A percentile compares a stretch with the other conserved stretches of the same genome.
Conservation (phyloP, 305 asterid species). For the Solanum hybrid region DNA sequence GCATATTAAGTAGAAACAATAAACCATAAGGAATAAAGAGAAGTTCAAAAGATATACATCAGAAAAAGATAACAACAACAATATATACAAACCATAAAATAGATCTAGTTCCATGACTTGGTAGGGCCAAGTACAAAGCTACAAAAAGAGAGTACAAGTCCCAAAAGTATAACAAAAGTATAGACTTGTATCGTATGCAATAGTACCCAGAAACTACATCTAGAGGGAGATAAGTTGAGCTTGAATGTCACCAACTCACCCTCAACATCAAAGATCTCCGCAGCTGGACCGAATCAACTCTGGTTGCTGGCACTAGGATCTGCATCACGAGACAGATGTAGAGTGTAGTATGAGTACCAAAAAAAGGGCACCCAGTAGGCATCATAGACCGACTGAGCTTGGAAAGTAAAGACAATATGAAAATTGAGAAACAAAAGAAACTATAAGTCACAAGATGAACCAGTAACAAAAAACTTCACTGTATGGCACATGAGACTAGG, state of each 20-base stretch:
- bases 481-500: not conserved
- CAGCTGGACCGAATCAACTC: not conserved
- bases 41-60: not conserved
- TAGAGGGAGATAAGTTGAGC: not conserved
- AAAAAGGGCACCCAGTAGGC: not conserved
- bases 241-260: not conserved
- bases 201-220: not conserved
- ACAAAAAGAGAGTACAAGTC: not conserved
- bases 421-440: not conserved
- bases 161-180: not conserved
- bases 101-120: not conserved
- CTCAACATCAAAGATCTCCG: not conserved
- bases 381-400: not conserved
- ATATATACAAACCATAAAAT: too few species aligned
- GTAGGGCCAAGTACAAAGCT: not conserved
- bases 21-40: too few species aligned
- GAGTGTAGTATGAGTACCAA: not conserved
- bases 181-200: not conserved
- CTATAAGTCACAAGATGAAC: not conserved
- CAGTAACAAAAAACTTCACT: too few species aligned
- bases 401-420: not conserved
- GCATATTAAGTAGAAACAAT: not conserved
- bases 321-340: not conserved
- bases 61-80: not conserved
- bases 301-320: not conserved